These are phyloP conservation scores for Aureobasidium lini DNA, from an alignment of 2,329 filamentous ascomycete species.

Conservation along the genomic window DNA sequence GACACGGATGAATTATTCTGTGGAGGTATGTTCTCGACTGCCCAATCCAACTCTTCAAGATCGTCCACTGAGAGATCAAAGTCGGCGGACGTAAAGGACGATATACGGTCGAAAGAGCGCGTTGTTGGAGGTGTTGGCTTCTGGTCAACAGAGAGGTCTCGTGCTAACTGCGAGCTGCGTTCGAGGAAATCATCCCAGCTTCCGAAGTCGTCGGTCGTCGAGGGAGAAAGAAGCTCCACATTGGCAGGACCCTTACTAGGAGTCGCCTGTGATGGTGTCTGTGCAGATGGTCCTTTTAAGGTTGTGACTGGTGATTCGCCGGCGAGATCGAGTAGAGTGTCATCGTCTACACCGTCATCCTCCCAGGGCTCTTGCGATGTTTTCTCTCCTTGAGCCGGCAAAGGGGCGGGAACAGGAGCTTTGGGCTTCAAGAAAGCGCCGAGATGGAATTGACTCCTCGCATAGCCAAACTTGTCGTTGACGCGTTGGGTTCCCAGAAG, in stretches of 20 bases:
- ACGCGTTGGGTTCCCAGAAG: constrained; percentile 25
- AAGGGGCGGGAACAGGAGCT: background rate
- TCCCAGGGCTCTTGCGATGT: constrained; percentile 6
- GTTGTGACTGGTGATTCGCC: constrained; percentile 7
- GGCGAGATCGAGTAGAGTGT: constrained; percentile 22
- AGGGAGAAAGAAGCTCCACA: background rate
- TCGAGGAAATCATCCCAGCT: constrained; percentile 33
- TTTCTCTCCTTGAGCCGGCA: background rate
- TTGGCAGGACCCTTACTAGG: background rate
- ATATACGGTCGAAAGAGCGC: constrained; percentile 16
- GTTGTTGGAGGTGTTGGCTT: constrained; percentile 7
- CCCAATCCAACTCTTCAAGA: constrained; percentile 28
- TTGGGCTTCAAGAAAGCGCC: constrained; percentile 26
- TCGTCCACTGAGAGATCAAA: constrained; percentile 36
- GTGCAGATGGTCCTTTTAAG: background rate
- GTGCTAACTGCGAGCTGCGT: constrained; percentile 39
- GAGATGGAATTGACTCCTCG: constrained; percentile 29
- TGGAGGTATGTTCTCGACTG: constrained; percentile 2
- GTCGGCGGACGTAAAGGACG: constrained; percentile 32
- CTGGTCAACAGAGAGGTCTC: constrained; percentile 27
- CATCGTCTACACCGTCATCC: constrained; percentile 26
- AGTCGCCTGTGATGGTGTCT: background rate
- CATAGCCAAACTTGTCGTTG: constrained; percentile 28
- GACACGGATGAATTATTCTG: background rate
- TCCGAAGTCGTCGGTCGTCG: constrained; percentile 19